Evolutionary conservation across 2,329 filamentous ascomycete species (phyloP), one percentile per base, ranked within the genome.

Genomic region (Fusarium abutilonis): DNA sequence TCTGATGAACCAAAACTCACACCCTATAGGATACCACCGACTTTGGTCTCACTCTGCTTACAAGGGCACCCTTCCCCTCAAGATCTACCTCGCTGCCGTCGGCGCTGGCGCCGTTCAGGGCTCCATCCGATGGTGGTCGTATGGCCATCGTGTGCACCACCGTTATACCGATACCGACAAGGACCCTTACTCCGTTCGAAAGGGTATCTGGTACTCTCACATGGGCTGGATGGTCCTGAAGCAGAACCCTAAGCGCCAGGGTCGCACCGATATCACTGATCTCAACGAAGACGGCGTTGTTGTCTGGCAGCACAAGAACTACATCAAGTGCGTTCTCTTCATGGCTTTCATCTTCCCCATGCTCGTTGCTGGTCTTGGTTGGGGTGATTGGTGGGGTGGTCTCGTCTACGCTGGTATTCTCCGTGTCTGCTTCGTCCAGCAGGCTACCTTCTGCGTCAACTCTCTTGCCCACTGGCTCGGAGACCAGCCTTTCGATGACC

Each of bases 361-460:
- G 59, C 69, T 92, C 32, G 86, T 95, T 63, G 87, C 89, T 72
- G 91, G 92, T 67, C 80, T 95, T 31, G 83, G 87, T 73, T 96
- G 91, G 91, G 86, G 86, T 76, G 92, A 96, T 78, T 94, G 86
- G 86, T 74, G 83, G 56, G 92, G 92, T 69, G 92, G 92, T 43
- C 91, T 93, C 76, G 83, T 96, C 75, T 96, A 96, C 73, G 91
- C 83, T 60, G 92, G 91, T 72, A 92, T 96, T 69, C 86, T 96
- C 66, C 88, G 92, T 69, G 89, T 94, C 79, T 93, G 92, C 84
- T 90, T 94, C 78, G 90, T 96, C 66, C 92, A 95, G 82, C 92
- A 96, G 80, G 91, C 92, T 57, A 95, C 92, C 65, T 96, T 96
- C 85, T 96, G 92, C 72, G 91, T 96, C 83, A 96, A 96, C 84